Evolutionary conservation across 2,329 filamentous ascomycete species (phyloP), one percentile per base, ranked within the genome.

Genomic region (Colletotrichum cuscutae): DNA sequence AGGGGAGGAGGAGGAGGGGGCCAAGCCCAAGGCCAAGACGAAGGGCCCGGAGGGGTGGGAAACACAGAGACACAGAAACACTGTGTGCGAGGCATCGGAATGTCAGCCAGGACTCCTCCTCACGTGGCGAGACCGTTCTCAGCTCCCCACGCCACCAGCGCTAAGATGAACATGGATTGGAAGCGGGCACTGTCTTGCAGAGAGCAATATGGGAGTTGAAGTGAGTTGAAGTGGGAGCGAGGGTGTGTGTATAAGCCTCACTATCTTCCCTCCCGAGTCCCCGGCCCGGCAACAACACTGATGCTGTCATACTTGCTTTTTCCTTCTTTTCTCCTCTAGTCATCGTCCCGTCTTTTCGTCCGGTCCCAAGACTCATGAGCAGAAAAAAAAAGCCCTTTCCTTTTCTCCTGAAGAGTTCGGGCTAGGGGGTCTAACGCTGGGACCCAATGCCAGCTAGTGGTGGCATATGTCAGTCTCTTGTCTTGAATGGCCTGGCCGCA

Each of bases 401-500:
- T 26, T 30, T 9, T 42, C 66, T 49, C 60, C 66, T 70, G 66
- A 61, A 70, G 37, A 65, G 19, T 72, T 68, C 32, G 53, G 28
- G 59, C 32, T 24, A 28, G 22, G 32, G 37, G n/a, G 24, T 57
- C 57, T 32, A 42, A 71, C 24, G 37, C 30, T 28, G 30, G 66
- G 53, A 12, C 69, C 69, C 65, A 32, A 12, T 54, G 63, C 56
- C 35, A 53, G 35, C 42, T 56, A 58, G 28, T 57, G 60, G 22
- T 72, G 69, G 42, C 69, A 72, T 42, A 68, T 72, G 69, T 72
- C 69, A 72, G 59, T 59, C 37, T 62, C 69, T 59, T 68, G 53
- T 61, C 69, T 32, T 19, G 19, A 46, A 66, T 69, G 37, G 65
- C 19, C 57, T 24, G 30, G 62, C 62, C 52, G 49, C 32, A 56